A percentile compares a stretch with the other conserved stretches of the same genome.
These are phyloP conservation scores for Coemansia reversa DNA, from an alignment of 192 early-diverging fungal species.

Conservation along the genomic window DNA sequence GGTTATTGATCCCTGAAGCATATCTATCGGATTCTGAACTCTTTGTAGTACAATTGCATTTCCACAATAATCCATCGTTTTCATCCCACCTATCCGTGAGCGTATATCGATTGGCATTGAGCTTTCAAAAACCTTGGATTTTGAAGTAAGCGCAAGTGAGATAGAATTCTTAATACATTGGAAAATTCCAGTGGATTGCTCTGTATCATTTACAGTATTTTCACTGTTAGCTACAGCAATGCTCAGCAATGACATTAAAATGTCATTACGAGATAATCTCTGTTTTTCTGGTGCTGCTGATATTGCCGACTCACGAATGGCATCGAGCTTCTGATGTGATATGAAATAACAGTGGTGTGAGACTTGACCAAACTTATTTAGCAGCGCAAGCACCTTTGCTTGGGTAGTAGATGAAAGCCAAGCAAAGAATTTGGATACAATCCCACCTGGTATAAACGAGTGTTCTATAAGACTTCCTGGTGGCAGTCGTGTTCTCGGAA, in stretches of 20 bases:
- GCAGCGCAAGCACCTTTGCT: neutral
- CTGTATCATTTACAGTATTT: too few species aligned
- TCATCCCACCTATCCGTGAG: neutral
- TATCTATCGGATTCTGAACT: neutral
- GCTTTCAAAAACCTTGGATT: neutral
- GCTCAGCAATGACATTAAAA: slow-evolving; percentile 6
- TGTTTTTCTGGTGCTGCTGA: neutral
- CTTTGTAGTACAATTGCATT: too few species aligned
- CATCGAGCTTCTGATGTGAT: neutral
- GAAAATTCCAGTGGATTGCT: too few species aligned
- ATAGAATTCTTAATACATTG: neutral
- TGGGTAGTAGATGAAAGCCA: slow-evolving; percentile 1
- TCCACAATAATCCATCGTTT: neutral
- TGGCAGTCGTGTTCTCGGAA: neutral
- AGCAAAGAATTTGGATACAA: neutral
- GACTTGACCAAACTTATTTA: neutral
- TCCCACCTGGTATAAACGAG: neutral
- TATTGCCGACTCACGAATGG: neutral
- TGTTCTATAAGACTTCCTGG: neutral
- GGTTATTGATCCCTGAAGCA: neutral
- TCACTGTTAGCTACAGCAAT: slow-evolving; percentile 2
- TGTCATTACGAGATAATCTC: slow-evolving; percentile 5
- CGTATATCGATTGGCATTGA: neutral
- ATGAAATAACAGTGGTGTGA: neutral
- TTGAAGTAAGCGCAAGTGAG: neutral